Evolutionary conservation across 2,329 filamentous ascomycete species (phyloP).

Genomic region (Pseudofabraea citricarpa): DNA sequence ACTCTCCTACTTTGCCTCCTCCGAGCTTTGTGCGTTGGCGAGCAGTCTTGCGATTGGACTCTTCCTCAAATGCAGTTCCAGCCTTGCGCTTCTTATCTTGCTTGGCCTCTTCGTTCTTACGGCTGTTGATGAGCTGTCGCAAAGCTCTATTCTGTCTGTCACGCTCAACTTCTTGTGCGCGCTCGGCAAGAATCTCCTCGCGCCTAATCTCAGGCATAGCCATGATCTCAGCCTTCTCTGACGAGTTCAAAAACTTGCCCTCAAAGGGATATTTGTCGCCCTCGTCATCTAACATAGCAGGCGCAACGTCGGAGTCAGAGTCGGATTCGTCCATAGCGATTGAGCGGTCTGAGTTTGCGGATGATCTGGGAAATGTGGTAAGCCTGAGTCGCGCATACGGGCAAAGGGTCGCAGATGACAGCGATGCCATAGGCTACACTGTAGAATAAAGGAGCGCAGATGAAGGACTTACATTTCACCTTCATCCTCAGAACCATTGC

Average conservation of each 20-base stretch:
- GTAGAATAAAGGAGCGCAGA: background rate
- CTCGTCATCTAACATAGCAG: conserved; percentile 43
- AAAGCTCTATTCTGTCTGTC: conserved; percentile 79
- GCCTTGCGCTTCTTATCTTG: conserved; percentile 70
- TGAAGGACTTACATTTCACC: conserved; percentile 73
- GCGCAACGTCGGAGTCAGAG: conserved; percentile 62
- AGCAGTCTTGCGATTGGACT: conserved; percentile 68
- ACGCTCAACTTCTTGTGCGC: conserved; percentile 75
- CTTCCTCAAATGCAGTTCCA: conserved; percentile 72
- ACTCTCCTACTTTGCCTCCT: conserved; percentile 62
- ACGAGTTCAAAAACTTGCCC: conserved; percentile 71
- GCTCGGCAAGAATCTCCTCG: conserved; percentile 84
- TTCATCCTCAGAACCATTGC: conserved; percentile 68
- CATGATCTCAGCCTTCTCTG: conserved; percentile 76
- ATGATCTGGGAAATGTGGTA: conserved; percentile 36
- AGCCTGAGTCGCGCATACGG: no score
- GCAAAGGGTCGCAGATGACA: no score
- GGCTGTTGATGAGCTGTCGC: conserved; percentile 67
- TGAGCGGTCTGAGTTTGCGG: conserved; percentile 71
- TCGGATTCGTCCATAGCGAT: conserved; percentile 88
- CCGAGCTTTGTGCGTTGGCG: conserved; percentile 65
- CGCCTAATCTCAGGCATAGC: conserved; percentile 84
- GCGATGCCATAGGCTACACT: no score
- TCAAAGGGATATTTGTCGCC: conserved; percentile 78
- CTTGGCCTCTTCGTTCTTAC: conserved; percentile 56